Evolutionary conservation across 768 basidiomycete species (phyloP).

Genomic region (Pleurotus platypus): DNA sequence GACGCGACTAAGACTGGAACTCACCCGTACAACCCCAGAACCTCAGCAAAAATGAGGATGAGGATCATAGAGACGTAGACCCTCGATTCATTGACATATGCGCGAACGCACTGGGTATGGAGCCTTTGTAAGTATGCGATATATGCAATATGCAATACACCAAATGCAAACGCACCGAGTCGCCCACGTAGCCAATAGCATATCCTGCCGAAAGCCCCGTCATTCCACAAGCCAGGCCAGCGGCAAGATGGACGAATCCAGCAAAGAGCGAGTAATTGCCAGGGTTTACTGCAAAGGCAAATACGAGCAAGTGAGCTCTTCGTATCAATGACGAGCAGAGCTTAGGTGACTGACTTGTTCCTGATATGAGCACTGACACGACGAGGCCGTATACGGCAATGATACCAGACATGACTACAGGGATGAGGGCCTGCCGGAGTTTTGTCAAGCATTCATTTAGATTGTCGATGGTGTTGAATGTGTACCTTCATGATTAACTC

Average conservation of each 20-base stretch:
- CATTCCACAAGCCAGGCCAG: constrained; percentile 86
- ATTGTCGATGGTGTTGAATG: background rate
- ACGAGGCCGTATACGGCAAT: constrained; percentile 97
- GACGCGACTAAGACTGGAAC: constrained; percentile 17
- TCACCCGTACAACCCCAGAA: constrained; percentile 84
- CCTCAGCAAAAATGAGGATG: constrained; percentile 91
- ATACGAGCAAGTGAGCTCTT: no score
- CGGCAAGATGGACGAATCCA: constrained; percentile 90
- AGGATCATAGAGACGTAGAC: constrained; percentile 96
- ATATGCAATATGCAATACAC: background rate
- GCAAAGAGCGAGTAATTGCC: constrained; percentile 77
- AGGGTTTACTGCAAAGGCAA: constrained; percentile 34
- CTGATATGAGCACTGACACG: constrained; percentile 89
- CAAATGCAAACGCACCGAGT: constrained; percentile 61
- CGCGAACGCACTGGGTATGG: constrained; percentile 71
- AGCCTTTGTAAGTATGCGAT: background rate
- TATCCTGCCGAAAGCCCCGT: constrained; percentile 93
- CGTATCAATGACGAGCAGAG: no score
- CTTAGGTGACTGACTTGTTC: constrained; percentile 35
- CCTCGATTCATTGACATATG: constrained; percentile 86
- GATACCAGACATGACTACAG: constrained; percentile 98
- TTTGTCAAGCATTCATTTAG: background rate
- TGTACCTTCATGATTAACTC: constrained; percentile 97
- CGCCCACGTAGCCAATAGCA: constrained; percentile 92
- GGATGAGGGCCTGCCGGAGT: constrained; percentile 74